Conservation (phyloP, 148 eudicot genomes). For the Amaranthus hypochondriacus region DNA sequence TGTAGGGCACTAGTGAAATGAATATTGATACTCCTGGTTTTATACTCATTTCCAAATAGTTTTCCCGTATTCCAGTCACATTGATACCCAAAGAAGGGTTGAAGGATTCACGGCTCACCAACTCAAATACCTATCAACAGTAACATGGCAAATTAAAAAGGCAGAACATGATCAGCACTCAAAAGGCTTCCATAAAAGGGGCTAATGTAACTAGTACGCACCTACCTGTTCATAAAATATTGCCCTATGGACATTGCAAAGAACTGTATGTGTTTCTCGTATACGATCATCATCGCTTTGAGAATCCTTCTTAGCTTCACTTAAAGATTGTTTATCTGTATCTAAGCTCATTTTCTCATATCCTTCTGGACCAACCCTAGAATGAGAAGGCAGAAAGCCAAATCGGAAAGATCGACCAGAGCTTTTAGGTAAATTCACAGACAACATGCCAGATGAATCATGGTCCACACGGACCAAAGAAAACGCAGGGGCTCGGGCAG, state of each 20-base stretch:
- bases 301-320: slow-evolving; percentile 45
- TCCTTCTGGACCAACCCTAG: slow-evolving; percentile 21
- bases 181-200: background rate
- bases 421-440: slow-evolving; percentile 70
- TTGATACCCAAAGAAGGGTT: slow-evolving; percentile 60
- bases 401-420: slow-evolving; percentile 66
- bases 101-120: slow-evolving; percentile 81
- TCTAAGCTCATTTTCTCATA: slow-evolving; percentile 20
- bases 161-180: slow-evolving; percentile 2
- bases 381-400: slow-evolving; percentile 48
- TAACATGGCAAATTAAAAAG: slow-evolving; percentile 1
- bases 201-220: background rate
- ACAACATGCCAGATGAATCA: slow-evolving; percentile 87
- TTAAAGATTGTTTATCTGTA: slow-evolving; percentile 33
- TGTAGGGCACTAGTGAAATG: slow-evolving; percentile 60
- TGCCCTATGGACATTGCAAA: slow-evolving; percentile 73
- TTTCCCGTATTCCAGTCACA: slow-evolving; percentile 78
- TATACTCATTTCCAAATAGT: slow-evolving; percentile 70
- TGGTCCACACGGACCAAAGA: slow-evolving; percentile 78
- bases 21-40: slow-evolving; percentile 66
- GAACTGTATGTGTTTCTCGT: slow-evolving; percentile 54
- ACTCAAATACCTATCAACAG: slow-evolving; percentile 68
- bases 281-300: slow-evolving; percentile 61
- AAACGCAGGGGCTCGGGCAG: slow-evolving; percentile 60
- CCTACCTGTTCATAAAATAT: slow-evolving; percentile 82